Percentiles rank a stretch among this genome's conserved stretches.
Evolutionary conservation across 148 eudicot species (phyloP).

Genomic region (Heliosperma pusillum): DNA sequence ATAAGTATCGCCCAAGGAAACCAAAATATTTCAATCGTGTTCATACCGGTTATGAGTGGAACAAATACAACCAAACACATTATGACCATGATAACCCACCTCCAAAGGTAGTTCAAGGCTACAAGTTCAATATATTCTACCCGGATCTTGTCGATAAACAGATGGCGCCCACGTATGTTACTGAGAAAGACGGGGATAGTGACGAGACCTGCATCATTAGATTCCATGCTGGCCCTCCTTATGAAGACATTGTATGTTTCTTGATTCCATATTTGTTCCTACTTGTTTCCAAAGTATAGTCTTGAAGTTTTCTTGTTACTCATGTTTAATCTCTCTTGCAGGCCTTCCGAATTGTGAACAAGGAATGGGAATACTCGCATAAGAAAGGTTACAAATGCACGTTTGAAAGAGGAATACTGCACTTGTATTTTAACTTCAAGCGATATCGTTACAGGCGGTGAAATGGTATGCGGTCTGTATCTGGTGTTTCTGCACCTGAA

Average conservation of each 20-base stretch:
- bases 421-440: constrained; percentile 86
- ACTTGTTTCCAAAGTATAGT: not conserved
- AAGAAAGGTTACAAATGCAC: constrained; percentile 96
- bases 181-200: constrained; percentile 93
- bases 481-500: not conserved
- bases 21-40: constrained; percentile 98
- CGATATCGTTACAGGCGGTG: constrained; percentile 81
- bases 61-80: constrained; percentile 97
- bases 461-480: constrained; percentile 17
- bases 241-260: constrained; percentile 89
- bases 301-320: not conserved
- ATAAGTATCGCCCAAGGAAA: constrained; percentile 93
- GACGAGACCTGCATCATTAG: constrained; percentile 84
- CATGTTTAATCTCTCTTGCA: constrained; percentile 23
- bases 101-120: constrained; percentile 96
- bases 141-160: constrained; percentile 93
- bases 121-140: constrained; percentile 93
- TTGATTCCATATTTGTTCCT: not conserved
- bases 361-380: constrained; percentile 98
- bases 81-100: constrained; percentile 98
- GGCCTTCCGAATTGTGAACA: constrained; percentile 91
- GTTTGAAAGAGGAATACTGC: constrained; percentile 87
- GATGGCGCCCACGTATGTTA: constrained; percentile 72
- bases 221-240: constrained; percentile 98
- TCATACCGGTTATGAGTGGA: constrained; percentile 99